A percentile compares a stretch with the other conserved stretches of the same genome.
Conservation (phyloP, 768 basidiomycete genomes). For the Paxillus rubicundulus region DNA sequence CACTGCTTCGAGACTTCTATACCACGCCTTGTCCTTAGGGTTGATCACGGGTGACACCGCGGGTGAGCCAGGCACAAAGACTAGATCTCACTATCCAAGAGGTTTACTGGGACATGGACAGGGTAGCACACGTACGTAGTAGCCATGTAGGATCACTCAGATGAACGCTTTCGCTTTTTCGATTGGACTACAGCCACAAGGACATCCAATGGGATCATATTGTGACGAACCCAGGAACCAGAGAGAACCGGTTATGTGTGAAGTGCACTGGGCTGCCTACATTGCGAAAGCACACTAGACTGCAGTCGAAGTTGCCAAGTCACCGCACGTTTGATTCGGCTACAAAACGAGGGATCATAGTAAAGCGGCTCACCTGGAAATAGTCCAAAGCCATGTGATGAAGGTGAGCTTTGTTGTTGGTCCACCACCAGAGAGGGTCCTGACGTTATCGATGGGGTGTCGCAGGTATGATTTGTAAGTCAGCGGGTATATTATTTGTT, state of each 20-base stretch:
- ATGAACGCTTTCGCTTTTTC: not conserved
- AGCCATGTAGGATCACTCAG: not conserved
- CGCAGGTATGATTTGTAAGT: too few species aligned
- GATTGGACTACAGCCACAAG: not conserved
- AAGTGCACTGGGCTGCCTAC: constrained; percentile 11
- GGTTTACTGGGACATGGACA: not conserved
- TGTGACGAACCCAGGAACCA: constrained; percentile 12
- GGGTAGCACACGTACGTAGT: not conserved
- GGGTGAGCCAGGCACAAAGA: not conserved
- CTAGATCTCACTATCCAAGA: not conserved
- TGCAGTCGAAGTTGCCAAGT: constrained; percentile 16
- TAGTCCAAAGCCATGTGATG: constrained; percentile 19
- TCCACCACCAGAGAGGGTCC: constrained; percentile 18
- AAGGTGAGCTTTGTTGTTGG: constrained; percentile 4
- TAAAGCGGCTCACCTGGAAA: not conserved
- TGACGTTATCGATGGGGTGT: not conserved
- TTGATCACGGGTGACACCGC: too few species aligned
- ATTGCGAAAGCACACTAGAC: too few species aligned
- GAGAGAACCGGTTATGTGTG: not conserved
- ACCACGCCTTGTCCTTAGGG: too few species aligned
- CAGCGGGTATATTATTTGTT: too few species aligned
- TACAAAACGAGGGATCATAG: not conserved
- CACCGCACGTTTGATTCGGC: not conserved
- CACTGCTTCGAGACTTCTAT: too few species aligned
- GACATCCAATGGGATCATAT: constrained; percentile 6